These are phyloP conservation scores for Chrysosphaeria jannelii DNA, from an alignment of 2,329 filamentous ascomycete genomes.

Conservation along the genomic window DNA sequence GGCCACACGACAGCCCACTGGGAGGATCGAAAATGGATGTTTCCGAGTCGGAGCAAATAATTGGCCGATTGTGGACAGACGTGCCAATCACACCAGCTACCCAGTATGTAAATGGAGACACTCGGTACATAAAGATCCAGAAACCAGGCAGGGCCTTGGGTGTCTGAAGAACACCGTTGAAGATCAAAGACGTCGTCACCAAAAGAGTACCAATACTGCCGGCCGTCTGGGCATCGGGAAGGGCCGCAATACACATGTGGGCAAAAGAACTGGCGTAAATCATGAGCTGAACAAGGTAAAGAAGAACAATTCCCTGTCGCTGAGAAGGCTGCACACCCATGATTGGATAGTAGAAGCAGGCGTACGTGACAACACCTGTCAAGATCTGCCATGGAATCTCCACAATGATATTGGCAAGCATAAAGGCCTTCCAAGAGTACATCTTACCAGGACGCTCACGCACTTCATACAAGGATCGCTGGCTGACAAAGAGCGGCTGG, in stretches of 20 bases:
- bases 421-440: slow-evolving; percentile 63
- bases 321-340: slow-evolving; percentile 20
- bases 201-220: slow-evolving; percentile 28
- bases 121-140: slow-evolving; percentile 56
- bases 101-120: slow-evolving; percentile 64
- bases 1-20: slow-evolving; percentile 24
- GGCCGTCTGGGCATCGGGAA: slow-evolving; percentile 37
- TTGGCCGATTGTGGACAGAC: slow-evolving; percentile 32
- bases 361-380: slow-evolving; percentile 32
- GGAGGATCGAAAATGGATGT: slow-evolving; percentile 34
- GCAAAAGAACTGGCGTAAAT: slow-evolving; percentile 42
- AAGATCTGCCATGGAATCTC: slow-evolving; percentile 62
- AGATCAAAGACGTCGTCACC: slow-evolving; percentile 25
- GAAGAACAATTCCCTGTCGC: slow-evolving; percentile 31
- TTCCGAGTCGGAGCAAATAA: slow-evolving; percentile 32
- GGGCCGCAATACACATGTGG: slow-evolving; percentile 39
- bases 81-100: slow-evolving; percentile 39
- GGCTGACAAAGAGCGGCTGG: slow-evolving; percentile 62
- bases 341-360: slow-evolving; percentile 60
- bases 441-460: slow-evolving; percentile 60
- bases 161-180: slow-evolving; percentile 29
- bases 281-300: slow-evolving; percentile 33
- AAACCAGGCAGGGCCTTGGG: slow-evolving; percentile 31
- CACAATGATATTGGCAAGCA: slow-evolving; percentile 52
- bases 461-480: slow-evolving; percentile 55